Conservation (phyloP, 495 filamentous ascomycete species). For the Talaromyces trachyspermus region DNA sequence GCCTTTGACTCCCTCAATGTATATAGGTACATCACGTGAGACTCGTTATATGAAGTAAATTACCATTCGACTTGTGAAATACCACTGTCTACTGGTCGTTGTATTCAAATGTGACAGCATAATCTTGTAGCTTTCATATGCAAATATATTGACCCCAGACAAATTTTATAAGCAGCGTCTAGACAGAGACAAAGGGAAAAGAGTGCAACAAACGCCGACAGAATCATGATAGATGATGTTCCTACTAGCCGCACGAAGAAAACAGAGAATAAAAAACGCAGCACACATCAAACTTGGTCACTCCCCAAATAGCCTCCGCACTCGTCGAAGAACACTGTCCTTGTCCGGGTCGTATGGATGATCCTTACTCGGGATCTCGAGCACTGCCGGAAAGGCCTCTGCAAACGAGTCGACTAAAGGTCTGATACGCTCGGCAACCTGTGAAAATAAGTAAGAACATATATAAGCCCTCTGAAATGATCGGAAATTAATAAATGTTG, state of each 20-base stretch:
- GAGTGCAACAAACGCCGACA: constrained; percentile 2
- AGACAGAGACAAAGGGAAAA: neutral
- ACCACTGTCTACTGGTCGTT: no score
- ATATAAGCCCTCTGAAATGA: neutral
- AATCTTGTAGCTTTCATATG: no score
- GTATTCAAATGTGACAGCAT: neutral
- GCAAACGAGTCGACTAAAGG: constrained; percentile 52
- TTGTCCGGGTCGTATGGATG: constrained; percentile 99
- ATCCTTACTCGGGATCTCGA: constrained; percentile 98
- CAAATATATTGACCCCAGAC: neutral
- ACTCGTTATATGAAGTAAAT: no score
- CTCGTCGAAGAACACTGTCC: constrained; percentile 90
- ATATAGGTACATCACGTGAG: constrained; percentile 1
- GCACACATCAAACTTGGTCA: constrained; percentile 29
- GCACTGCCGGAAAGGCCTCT: constrained; percentile 50
- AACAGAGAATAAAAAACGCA: constrained; percentile 1
- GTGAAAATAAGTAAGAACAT: neutral
- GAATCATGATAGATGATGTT: constrained; percentile 2
- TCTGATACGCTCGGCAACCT: constrained; percentile 93
- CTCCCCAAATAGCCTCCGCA: constrained; percentile 87
- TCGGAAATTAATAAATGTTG: neutral
- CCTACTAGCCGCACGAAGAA: constrained; percentile 3
- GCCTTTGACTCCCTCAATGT: neutral
- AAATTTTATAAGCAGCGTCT: no score
- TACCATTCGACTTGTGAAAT: no score